Base-by-base conservation (phyloP, 108 stramenopile species). In the Schizochytrium sp. region DNA sequence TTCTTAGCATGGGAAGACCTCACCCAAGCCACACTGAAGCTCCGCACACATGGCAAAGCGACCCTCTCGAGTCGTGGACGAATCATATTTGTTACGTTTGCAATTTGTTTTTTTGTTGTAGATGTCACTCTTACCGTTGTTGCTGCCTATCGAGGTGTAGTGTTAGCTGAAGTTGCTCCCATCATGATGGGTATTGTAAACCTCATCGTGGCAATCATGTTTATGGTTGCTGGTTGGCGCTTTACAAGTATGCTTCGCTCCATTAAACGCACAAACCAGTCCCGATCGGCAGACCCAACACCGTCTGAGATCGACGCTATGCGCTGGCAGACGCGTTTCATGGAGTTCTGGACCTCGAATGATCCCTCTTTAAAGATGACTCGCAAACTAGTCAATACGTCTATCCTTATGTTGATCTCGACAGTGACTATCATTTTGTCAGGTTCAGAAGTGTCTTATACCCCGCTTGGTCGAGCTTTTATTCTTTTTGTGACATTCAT, bases 1-100 rank as follows among this genome's bases (percentile, higher is more conserved):
- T 55, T 83, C 38, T 42, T 83, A 40, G 76, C 76, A 10, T 83
- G 76, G 76, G 53, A 55, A 8, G 76, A 83, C 47, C 13, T 83
- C 3, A 83, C 53, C 12, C 64, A 38, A 10, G 64, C 64, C 7
- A 69, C 64, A 2, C 64, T 69, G 42, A 69, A 69, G 3, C 64
- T 69, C 10, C 64, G 64, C 12, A 44, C 64, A 7, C 40, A 69
- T 44, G 64, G 44, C 42, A 69, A 38, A 44, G 64, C 64, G 28
- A 69, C 64, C 19, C 64, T 69, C 28, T 69, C 64, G 64, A 38
- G 28, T 44, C 64, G 64, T 28, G 64, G 64, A 7, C 64, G 64
- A 69, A 15, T 69, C 28, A 38, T 69, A 38, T 69, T 69, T 15
- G 15, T 69, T 44, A 5, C 64, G 10, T 69, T 69, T 69, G 64